Conservation (phyloP, 257 asterid species). For the Galeopsis tetrahit region DNA sequence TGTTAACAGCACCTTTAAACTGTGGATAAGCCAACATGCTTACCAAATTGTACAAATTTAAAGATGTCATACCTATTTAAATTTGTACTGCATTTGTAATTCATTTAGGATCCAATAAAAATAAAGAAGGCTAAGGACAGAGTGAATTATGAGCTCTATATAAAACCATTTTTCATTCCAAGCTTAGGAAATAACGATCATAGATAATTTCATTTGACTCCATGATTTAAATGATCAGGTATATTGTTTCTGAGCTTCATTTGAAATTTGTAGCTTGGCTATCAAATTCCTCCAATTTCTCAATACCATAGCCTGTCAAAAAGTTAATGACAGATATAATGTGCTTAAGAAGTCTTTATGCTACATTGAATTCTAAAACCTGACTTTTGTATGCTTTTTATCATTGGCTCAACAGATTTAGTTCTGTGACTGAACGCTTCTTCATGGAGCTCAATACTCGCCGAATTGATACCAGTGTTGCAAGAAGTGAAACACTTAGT, state of each 20-base stretch:
- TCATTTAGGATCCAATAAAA: slow-evolving; percentile 3
- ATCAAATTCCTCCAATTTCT: slow-evolving; percentile 15
- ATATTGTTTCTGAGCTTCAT: slow-evolving; percentile 14
- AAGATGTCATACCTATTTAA: slow-evolving; percentile 8
- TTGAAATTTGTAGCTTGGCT: slow-evolving; percentile 19
- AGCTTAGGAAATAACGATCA: background rate
- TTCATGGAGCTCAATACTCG: slow-evolving; percentile 98
- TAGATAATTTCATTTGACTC: background rate
- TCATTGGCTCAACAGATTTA: slow-evolving; percentile 68
- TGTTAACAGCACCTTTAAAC: slow-evolving; percentile 18
- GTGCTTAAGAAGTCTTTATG: slow-evolving; percentile 29
- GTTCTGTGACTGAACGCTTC: slow-evolving; percentile 98
- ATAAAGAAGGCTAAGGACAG: slow-evolving; percentile 4
- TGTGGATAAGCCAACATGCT: slow-evolving; percentile 18
- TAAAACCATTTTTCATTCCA: slow-evolving; percentile 17
- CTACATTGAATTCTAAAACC: slow-evolving; percentile 10
- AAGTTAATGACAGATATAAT: slow-evolving; percentile 26
- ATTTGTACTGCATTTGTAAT: background rate
- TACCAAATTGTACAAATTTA: slow-evolving; percentile 10
- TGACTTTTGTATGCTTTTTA: slow-evolving; percentile 33
- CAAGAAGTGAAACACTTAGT: slow-evolving; percentile 98
- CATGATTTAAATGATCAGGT: slow-evolving; percentile 13
- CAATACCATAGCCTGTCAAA: slow-evolving; percentile 17
- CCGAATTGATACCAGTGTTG: slow-evolving; percentile 86
- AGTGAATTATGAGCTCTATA: background rate